Evolutionary conservation across 106 monocot genomes (phyloP).

Genomic region (Dioscorea zingiberensis): DNA sequence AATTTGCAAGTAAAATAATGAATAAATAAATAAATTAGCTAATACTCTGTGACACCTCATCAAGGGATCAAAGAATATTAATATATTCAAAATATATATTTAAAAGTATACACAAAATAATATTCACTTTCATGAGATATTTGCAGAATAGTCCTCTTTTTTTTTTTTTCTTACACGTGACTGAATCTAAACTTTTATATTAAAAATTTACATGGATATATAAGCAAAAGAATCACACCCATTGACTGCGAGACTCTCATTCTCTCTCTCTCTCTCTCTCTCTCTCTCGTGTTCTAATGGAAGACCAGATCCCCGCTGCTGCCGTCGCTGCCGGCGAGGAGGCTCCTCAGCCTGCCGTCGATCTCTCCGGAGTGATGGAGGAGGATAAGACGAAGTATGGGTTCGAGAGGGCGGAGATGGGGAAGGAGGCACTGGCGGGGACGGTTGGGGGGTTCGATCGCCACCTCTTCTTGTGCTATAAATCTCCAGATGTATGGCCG

Average conservation of each 20-base stretch:
- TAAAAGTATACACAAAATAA: no score
- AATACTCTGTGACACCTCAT: no score
- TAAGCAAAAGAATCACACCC: no score
- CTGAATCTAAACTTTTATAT: no score
- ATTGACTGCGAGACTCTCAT: not conserved
- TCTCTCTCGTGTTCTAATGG: slow-evolving; percentile 1
- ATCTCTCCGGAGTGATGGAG: not conserved
- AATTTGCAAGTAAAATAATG: no score
- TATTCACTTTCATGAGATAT: no score
- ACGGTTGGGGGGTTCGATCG: slow-evolving; percentile 64
- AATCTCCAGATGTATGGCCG: slow-evolving; percentile 54
- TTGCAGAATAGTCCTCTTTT: no score
- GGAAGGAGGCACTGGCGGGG: slow-evolving; percentile 43
- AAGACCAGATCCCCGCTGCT: slow-evolving; percentile 22
- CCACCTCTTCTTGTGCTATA: slow-evolving; percentile 80
- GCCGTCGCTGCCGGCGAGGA: not conserved
- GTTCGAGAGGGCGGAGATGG: slow-evolving; percentile 35
- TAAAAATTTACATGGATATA: no score
- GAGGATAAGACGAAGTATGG: slow-evolving; percentile 34
- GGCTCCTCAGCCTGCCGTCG: not conserved
- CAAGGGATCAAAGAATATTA: no score
- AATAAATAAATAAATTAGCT: no score
- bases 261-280: not conserved
- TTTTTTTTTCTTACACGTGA: no score
- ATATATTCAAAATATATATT: no score